Evolutionary conservation across 2,329 filamentous ascomycete genomes (phyloP), one percentile per base, ranked within the genome.

Genomic region (Cladosporium sp.): DNA sequence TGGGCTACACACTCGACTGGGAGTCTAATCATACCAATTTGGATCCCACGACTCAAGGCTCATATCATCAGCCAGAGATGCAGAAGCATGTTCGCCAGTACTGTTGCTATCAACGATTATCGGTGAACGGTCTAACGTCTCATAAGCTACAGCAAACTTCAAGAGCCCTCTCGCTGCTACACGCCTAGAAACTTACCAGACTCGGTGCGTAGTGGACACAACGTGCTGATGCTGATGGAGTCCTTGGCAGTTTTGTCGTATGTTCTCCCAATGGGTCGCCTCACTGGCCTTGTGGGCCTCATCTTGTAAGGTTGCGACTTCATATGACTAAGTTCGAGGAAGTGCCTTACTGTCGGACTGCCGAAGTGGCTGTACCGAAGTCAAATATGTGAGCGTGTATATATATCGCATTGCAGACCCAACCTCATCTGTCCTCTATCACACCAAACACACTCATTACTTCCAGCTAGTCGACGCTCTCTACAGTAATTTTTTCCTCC

Each of bases 261-360:
- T 21, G 26, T 54, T 16, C 18, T 28, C 4, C 18, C 51, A 28
- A 54, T 11, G 18, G 18, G 51, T 21, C 18, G n/a, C 51, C 51
- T 21, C 21, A 16, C 10, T 21, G 26, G n/a, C 51, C 51, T 21
- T 32, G 25, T 18, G 30, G 51, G 32, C 54, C 54, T 57, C 54
- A 57, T 57, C 32, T 57, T 57, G 32, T 39, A 57, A 39, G 32
- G 54, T 57, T 57, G 21, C 21, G 28, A 39, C 30, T 34, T 25
- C 28, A 34, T 23, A 36, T n/a, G 54, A 34, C 13, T 57, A 32
- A 30, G 30, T 39, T 54, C 26, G 18, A 54, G 26, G 7, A 56
- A 23, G 13, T 16, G 28, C 28, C 10, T 34, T 21, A 25, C 53
- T 30, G 14, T 36, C 18, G 34, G 25, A 56, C 18, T 21, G 6